phyloP scores from a whole-genome alignment of 495 filamentous ascomycete species.

The Hyaloscypha hepaticicola region DNA sequence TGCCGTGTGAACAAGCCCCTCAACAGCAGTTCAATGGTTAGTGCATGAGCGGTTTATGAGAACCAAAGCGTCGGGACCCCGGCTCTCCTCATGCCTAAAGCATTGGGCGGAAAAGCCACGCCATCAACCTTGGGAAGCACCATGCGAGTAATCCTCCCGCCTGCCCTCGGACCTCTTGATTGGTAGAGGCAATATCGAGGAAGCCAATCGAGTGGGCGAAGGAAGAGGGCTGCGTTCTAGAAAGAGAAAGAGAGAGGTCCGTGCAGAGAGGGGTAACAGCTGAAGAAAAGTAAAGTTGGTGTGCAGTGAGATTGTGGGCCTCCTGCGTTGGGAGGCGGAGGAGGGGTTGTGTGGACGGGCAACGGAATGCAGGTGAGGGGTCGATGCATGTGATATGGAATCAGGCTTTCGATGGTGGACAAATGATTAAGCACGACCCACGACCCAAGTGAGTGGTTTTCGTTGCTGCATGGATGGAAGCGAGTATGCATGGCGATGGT shows the following conservation, averaged over 20 bases:
- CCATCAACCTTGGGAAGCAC: background rate
- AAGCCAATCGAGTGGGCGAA: no score
- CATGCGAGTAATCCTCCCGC: background rate
- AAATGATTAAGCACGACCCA: background rate
- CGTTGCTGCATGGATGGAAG: background rate
- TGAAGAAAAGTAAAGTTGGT: background rate
- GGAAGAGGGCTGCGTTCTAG: background rate
- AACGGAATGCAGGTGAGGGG: constrained; percentile 1
- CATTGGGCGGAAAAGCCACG: no score
- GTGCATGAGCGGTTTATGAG: no score
- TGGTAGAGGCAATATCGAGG: no score
- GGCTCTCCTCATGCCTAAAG: no score
- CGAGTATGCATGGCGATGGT: background rate
- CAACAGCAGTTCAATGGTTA: no score
- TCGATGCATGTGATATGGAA: background rate
- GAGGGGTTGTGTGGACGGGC: constrained; percentile 2
- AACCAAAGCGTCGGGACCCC: no score
- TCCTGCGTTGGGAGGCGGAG: background rate
- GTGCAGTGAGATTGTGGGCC: background rate
- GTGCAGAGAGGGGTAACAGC: background rate
- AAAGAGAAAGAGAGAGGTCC: background rate
- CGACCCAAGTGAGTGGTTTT: background rate
- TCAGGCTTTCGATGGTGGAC: background rate
- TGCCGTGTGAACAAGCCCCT: no score
- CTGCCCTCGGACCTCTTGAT: background rate